Percentiles rank a stretch among this genome's conserved stretches.
These are phyloP conservation scores for Obba rivulosa DNA, from an alignment of 768 basidiomycete genomes.

Conservation along the genomic window DNA sequence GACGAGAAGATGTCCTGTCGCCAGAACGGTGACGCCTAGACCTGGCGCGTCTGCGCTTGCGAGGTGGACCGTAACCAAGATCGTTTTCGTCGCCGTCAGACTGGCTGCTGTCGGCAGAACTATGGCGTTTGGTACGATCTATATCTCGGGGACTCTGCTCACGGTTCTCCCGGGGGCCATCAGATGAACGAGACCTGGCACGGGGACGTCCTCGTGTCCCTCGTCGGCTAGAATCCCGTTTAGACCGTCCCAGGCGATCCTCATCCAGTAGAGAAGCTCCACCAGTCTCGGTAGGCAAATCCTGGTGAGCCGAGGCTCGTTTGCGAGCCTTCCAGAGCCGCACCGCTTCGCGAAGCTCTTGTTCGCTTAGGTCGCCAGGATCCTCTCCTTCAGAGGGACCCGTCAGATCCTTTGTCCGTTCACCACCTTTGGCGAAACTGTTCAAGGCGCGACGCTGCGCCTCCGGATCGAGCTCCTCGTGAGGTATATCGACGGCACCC, in stretches of 20 bases:
- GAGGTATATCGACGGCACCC: slow-evolving; percentile 10
- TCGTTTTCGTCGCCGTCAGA: too few relatives aligned
- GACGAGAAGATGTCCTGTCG: not conserved
- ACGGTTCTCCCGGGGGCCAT: too few relatives aligned
- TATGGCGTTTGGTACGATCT: too few relatives aligned
- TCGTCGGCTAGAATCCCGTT: too few relatives aligned
- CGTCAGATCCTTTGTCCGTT: not conserved
- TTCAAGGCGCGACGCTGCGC: slow-evolving; percentile 4
- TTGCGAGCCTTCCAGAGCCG: slow-evolving; percentile 1
- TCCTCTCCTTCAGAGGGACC: not conserved
- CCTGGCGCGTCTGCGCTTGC: too few relatives aligned
- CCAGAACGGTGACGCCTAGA: not conserved
- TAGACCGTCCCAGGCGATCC: too few relatives aligned
- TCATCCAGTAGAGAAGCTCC: too few relatives aligned
- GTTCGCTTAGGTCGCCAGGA: not conserved
- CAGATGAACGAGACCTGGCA: too few relatives aligned
- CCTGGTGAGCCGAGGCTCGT: not conserved
- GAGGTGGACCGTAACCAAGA: too few relatives aligned
- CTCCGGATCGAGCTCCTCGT: slow-evolving; percentile 10
- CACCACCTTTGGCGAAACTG: not conserved
- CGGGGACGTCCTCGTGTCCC: too few relatives aligned
- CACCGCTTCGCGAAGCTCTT: not conserved
- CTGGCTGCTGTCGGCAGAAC: too few relatives aligned
- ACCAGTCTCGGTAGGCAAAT: not conserved
- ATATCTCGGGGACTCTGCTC: too few relatives aligned